A percentile compares a stretch with the other conserved stretches of the same genome.
Conservation (phyloP, 2,329 filamentous ascomycete genomes). For the Hansfordia pulvinata region DNA sequence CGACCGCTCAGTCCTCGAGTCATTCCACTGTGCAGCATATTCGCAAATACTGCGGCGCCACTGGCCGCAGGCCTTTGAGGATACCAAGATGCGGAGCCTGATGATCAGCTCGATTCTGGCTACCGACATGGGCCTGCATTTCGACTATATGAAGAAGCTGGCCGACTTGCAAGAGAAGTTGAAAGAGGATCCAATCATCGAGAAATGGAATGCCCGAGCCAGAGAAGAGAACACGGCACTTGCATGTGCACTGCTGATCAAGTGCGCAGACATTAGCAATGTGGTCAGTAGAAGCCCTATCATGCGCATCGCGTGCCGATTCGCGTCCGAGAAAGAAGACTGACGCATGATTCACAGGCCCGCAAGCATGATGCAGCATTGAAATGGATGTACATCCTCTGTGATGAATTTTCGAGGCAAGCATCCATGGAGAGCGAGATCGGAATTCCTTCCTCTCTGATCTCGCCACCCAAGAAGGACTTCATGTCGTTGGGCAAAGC, state of each 20-base stretch:
- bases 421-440: constrained; percentile 83
- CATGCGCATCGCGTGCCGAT: constrained; percentile 2
- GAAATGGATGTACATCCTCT: constrained; percentile 86
- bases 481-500: constrained; percentile 70
- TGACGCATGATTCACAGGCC: constrained; percentile 40
- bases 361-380: constrained; percentile 71
- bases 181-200: constrained; percentile 48
- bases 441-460: constrained; percentile 75
- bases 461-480: constrained; percentile 74
- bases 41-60: constrained; percentile 88
- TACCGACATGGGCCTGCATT: constrained; percentile 95
- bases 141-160: constrained; percentile 88
- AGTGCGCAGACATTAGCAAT: constrained; percentile 97
- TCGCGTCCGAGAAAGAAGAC: background rate
- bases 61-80: constrained; percentile 74
- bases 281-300: constrained; percentile 73
- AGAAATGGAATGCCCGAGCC: constrained; percentile 66
- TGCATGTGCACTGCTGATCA: constrained; percentile 85
- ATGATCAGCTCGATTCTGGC: constrained; percentile 98
- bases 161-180: constrained; percentile 70
- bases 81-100: constrained; percentile 67
- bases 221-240: constrained; percentile 66
- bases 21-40: constrained; percentile 93
- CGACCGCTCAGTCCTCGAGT: constrained; percentile 89
- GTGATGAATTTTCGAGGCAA: constrained; percentile 89